phyloP scores from a whole-genome alignment of 345 rosid species.

The Luvunga scandens region DNA sequence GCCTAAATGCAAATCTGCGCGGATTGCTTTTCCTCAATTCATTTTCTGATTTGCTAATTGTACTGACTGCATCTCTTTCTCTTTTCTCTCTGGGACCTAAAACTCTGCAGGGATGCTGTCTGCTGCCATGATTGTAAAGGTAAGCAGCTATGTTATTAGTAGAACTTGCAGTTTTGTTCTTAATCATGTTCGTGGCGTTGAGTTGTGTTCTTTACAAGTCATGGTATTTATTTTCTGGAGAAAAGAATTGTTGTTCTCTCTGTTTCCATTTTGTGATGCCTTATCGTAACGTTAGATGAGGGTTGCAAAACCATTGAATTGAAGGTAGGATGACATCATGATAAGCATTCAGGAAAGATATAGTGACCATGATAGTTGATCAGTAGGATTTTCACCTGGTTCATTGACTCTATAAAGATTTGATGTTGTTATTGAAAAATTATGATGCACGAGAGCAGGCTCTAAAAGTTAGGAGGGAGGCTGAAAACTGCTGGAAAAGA shows the following conservation, averaged over 20 bases:
- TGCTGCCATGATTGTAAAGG: constrained; percentile 82
- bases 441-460: background rate
- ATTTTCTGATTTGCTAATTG: background rate
- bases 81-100: constrained; percentile 6
- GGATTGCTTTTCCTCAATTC: background rate
- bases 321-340: background rate
- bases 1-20: background rate
- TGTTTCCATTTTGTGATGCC: background rate
- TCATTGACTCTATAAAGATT: background rate
- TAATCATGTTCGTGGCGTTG: background rate
- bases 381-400: background rate
- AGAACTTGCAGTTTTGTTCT: background rate
- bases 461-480: background rate
- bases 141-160: constrained; percentile 29
- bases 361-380: background rate
- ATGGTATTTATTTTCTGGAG: background rate
- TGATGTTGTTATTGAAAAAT: background rate
- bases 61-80: background rate
- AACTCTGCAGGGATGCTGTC: constrained; percentile 77
- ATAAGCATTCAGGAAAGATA: background rate
- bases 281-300: background rate
- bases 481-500: background rate
- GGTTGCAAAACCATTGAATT: background rate
- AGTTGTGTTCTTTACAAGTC: background rate
- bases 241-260: background rate